Evolutionary conservation across 2,329 filamentous ascomycete genomes (phyloP).

Genomic region (Penicillium vulpinum): DNA sequence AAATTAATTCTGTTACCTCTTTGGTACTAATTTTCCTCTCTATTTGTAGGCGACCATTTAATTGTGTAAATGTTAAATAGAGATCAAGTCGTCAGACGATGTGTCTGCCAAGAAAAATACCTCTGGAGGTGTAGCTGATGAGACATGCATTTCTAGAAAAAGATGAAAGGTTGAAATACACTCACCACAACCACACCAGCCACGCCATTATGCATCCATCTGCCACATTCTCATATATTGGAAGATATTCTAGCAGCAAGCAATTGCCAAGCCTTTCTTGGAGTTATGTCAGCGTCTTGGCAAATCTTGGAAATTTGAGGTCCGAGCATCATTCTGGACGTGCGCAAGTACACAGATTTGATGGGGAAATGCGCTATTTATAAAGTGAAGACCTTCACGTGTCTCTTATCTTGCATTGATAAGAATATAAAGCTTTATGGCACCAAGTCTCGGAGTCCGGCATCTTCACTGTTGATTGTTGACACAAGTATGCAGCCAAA

Average conservation of each 20-base stretch:
- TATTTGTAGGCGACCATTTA: not conserved
- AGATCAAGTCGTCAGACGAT: not conserved
- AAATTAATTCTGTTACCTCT: not conserved
- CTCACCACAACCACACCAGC: not conserved
- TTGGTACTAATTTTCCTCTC: not conserved
- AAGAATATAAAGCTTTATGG: fast-evolving
- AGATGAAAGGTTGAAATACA: not conserved
- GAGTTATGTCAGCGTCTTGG: not conserved
- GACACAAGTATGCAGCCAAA: not conserved
- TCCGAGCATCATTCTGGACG: not conserved
- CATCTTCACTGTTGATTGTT: not conserved
- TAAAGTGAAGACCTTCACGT: not conserved
- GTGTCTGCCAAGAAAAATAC: not conserved
- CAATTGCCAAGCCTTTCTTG: conserved; percentile 3
- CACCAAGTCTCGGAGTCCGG: not conserved
- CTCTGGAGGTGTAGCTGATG: not conserved
- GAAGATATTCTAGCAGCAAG: conserved; percentile 2
- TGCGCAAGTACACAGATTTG: not conserved
- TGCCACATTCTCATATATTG: not conserved
- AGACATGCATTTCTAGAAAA: not conserved
- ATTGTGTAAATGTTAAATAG: not conserved
- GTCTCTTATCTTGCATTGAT: not conserved
- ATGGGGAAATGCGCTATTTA: not conserved
- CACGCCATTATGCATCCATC: not conserved
- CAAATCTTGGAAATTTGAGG: not conserved